Base-by-base conservation (phyloP, 345 rosid species). In the Dipteronia dyeriana region DNA sequence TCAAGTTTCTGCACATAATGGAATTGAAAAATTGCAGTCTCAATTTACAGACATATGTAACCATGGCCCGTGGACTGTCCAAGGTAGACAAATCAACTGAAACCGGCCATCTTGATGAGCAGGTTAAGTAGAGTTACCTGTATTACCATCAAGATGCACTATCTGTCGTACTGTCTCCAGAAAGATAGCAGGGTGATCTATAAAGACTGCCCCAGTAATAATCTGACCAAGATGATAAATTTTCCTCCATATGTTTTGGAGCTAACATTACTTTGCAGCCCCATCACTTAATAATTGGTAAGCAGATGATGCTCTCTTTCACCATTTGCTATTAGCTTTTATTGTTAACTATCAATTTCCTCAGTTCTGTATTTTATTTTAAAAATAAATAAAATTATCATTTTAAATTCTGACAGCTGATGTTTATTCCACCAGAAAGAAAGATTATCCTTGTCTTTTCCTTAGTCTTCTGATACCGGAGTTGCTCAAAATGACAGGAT, bases 1-100 rank as follows among this genome's bases (percentile, higher is more conserved):
- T 86, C 84, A 79, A 82, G 82, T 82, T 88, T 85, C 85, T 90
- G 68, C 71, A 75, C 79, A 75, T 88, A 19, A 83, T 89, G 84
- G 91, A 89, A 84, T 86, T 88, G 41, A 76, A 79, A 78, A 82
- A 79, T 71, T 82, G 70, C 80, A 34, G 59, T 65, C 73, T 84
- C 60, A 82, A 72, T 83, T 45, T 64, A 12, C 87, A 81, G 70
- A 85, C 90, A 26, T 82, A 82, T 60, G 51, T 11, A n/a, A 80
- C 80, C 22, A 72, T 87, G 83, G 85, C 84, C 45, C 82, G 84
- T 74, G 92, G 89, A 80, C 77, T 87, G 45, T 79, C 88, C 45
- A 80, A 89, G 77, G 79, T 65, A 29, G 87, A 74, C 57, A 86
- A 76, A 81, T 69, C 70, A 43, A 64, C 57, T 71, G 86, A 81